Percentiles rank a stretch among this genome's conserved stretches.
Evolutionary conservation across 2,329 filamentous ascomycete genomes (phyloP).

Genomic region (Pseudogymnoascus sp.): DNA sequence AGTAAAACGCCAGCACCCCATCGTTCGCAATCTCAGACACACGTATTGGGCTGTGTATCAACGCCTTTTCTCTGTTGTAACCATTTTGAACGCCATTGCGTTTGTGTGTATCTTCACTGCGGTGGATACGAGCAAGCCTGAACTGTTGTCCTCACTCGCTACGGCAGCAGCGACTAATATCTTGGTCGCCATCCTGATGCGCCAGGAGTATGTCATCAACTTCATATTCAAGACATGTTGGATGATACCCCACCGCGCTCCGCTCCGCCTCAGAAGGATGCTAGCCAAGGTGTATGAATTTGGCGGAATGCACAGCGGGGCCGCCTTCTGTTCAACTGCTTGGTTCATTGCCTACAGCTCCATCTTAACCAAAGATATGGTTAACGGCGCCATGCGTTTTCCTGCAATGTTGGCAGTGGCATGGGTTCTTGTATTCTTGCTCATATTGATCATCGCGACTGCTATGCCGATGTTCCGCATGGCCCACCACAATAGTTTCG

Average conservation of each 20-base stretch:
- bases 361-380: constrained; percentile 15
- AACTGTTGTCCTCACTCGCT: constrained; percentile 9
- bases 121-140: not conserved
- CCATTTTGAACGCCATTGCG: constrained; percentile 40
- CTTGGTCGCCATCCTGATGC: constrained; percentile 40
- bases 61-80: constrained; percentile 45
- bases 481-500: constrained; percentile 47
- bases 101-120: constrained; percentile 31
- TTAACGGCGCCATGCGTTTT: not conserved
- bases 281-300: constrained; percentile 45
- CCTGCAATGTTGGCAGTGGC: not conserved
- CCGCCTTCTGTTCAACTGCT: constrained; percentile 38
- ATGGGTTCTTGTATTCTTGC: constrained; percentile 36
- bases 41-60: constrained; percentile 45
- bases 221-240: constrained; percentile 38
- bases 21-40: constrained; percentile 17
- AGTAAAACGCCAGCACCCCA: not conserved
- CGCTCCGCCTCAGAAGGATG: constrained; percentile 39
- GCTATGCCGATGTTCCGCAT: constrained; percentile 44
- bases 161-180: constrained; percentile 39
- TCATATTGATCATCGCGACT: constrained; percentile 37
- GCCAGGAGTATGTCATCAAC: constrained; percentile 47
- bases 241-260: constrained; percentile 36
- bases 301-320: constrained; percentile 45
- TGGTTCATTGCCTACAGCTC: constrained; percentile 38